Base-by-base conservation (phyloP, 2,329 filamentous ascomycete species). In the Botrytis tulipae region DNA sequence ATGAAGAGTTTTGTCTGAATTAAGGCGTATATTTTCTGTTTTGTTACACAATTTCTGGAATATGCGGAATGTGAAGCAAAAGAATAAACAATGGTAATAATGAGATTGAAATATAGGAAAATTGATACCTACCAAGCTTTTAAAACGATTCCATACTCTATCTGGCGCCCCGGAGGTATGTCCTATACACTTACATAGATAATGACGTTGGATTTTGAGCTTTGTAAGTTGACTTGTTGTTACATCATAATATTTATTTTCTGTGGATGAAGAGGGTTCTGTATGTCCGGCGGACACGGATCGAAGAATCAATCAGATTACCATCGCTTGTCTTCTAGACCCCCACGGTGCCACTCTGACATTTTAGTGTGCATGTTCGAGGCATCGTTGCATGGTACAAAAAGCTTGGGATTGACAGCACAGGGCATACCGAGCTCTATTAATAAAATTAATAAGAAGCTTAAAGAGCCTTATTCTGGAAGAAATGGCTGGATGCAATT, bases 221-320 rank as follows among this genome's bases (percentile, higher is more conserved):
- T 22, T 12, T 35, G 59, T 48, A n/a, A 59, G 37, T 71, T 46
- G 59, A 65, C 20, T 14, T 32, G 66, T 59, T n/a, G 59, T 71
- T 65, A 71, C 59, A 71, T 71, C 69, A 65, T 71, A 66, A 32
- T 66, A 66, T 18, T 7, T 29, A 51, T 40, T 51, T 67, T 51
- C 32, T 67, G 57, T 51, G 40, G 54, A 42, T 40, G 35, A 44
- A 44, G 42, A 18, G 35, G 40, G 4, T 37, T 32, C 25, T 61
- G 40, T 46, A 37, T 42, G 42, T 46, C 46, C 68, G 54, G 37
- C 32, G 7, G 16, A 37, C 32, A 70, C 44, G 7, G 16, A 37
- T 22, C 29, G 63, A 67, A 37, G 63, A 67, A 51, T 29, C 22
- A 51, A 51, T 20, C 29, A 22, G 37, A 40, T 29, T 44, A 42